Evolutionary conservation across 345 rosid species (phyloP).

Genomic region (Clarkia xantiana): DNA sequence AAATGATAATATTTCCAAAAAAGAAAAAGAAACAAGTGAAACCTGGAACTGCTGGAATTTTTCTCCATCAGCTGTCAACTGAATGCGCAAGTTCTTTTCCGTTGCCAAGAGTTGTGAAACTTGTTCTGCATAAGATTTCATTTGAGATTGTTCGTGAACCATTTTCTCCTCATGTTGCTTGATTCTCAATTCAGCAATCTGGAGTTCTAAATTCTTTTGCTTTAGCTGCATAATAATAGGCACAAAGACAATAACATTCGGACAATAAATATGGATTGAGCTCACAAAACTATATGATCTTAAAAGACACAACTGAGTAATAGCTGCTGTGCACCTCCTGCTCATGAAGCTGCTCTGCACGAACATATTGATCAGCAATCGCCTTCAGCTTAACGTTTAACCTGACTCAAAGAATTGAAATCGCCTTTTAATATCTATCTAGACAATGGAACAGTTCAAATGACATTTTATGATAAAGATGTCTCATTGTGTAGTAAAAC

Average conservation of each 20-base stretch:
- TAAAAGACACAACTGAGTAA: background rate
- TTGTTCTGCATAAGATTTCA: constrained; percentile 87
- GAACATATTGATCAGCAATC: constrained; percentile 71
- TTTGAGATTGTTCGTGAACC: constrained; percentile 70
- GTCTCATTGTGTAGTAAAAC: no score
- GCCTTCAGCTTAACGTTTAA: constrained; percentile 69
- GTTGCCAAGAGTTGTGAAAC: constrained; percentile 71
- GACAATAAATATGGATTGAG: background rate
- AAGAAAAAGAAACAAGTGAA: background rate
- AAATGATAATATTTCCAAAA: no score
- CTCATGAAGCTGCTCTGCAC: constrained; percentile 67
- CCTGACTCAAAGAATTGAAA: constrained; percentile 28
- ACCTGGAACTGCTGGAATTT: constrained; percentile 96
- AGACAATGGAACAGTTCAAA: no score
- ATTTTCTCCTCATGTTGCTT: constrained; percentile 81
- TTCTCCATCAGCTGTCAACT: constrained; percentile 85
- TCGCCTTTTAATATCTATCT: background rate
- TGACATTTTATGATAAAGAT: no score
- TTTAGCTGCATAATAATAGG: constrained; percentile 43
- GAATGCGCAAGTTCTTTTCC: constrained; percentile 72
- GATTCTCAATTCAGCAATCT: constrained; percentile 60
- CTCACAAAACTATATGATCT: background rate
- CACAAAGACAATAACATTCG: background rate
- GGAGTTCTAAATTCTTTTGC: constrained; percentile 73
- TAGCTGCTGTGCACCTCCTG: constrained; percentile 41